These are phyloP conservation scores for Echium plantagineum DNA, from an alignment of 257 asterid species.

Conservation along the genomic window DNA sequence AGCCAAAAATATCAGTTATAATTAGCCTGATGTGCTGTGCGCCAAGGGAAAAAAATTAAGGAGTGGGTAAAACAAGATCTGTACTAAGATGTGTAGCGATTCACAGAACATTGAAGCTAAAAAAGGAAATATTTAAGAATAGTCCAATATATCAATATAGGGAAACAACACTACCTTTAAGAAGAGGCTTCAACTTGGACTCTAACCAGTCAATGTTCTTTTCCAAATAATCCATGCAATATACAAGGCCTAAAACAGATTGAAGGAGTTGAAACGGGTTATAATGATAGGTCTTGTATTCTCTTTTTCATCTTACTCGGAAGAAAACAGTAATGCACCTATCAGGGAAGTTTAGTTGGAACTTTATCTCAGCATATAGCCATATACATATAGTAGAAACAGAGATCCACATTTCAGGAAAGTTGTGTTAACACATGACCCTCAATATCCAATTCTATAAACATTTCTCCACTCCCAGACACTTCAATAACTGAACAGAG, in stretches of 20 bases:
- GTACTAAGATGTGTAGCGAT: too few species aligned
- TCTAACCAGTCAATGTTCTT: constrained; percentile 91
- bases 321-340: background rate
- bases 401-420: too few species aligned
- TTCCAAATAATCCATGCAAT: constrained; percentile 96
- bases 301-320: background rate
- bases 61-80: too few species aligned
- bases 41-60: too few species aligned
- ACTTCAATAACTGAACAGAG: too few species aligned
- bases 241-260: constrained; percentile 55
- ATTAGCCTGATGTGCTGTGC: too few species aligned
- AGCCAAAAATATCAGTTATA: too few species aligned
- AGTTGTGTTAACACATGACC: background rate
- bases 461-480: too few species aligned
- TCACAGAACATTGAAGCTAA: too few species aligned
- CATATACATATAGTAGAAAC: background rate
- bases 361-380: too few species aligned
- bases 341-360: background rate
- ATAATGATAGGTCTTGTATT: background rate
- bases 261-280: background rate
- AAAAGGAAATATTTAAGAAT: background rate
- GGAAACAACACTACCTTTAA: constrained; percentile 46
- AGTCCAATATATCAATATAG: constrained; percentile 5
- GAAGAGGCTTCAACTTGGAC: constrained; percentile 69
- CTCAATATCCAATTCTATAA: background rate